Base-by-base conservation (phyloP, 1,139 yeast species). In the Eremothecium gossypii region DNA sequence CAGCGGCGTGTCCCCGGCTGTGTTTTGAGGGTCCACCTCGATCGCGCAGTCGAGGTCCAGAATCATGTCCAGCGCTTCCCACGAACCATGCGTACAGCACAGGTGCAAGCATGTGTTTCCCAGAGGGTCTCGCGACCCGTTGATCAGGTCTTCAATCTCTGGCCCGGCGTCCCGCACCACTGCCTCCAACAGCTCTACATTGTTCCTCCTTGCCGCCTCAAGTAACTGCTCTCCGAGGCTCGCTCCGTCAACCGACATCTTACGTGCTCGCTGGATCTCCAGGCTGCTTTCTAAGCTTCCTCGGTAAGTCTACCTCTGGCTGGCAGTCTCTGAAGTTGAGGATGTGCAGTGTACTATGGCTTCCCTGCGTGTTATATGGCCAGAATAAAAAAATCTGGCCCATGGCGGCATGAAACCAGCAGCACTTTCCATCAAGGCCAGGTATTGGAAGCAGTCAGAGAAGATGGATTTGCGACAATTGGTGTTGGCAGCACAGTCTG, bases 201-300 rank as follows among this genome's bases (percentile, higher is more conserved):
- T 91, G 68, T 91, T 84, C 65, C 96, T 73, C 60, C 97, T 79
- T 11, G 94, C 80, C 7, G 91, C 79, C 54, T 89, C 97, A 42
- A 89, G 70, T 42, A 91, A 66, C 64, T 85, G 96, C 60, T 91
- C 96, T 10, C 74, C 64, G 46, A 72, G 72, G 3, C 83, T 71
- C 5, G 96, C 97, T 30, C 96, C 96, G 48, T 70, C 74, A 12
- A 48, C 45, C 43, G 23, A 17, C 23, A 17, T 17, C 23, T 17
- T 17, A 3, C 3, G 23, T 17, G 23, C 23, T 17, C 23, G 6
- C 23, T 17, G 23, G 23, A 17, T 17, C 23, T 17, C 23, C 5
- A 3, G 5, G 23, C 23, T 17, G 23, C 23, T 17, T 6, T 17
- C 6, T 17, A 17, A 17, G 23, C 23, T 6, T 6, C 23, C 23